Evolutionary conservation across 2,329 filamentous ascomycete genomes (phyloP).

Genomic region (Aspergillus fumigatiaffinis): DNA sequence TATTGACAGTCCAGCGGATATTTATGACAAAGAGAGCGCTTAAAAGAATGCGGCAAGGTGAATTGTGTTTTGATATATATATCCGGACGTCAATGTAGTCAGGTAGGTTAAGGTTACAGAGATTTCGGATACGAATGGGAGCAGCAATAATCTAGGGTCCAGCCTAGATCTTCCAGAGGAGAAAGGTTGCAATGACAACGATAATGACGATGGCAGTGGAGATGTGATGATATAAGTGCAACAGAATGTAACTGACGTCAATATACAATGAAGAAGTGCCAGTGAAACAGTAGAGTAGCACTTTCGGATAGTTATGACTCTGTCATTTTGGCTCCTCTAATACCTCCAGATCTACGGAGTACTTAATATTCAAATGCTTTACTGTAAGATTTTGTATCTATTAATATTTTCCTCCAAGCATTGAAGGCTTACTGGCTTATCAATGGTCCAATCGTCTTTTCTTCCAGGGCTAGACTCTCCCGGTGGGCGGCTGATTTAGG

Average conservation of each 20-base stretch:
- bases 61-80: background rate
- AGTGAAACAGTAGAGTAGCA: background rate
- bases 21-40: background rate
- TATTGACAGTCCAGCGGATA: background rate
- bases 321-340: background rate
- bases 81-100: background rate
- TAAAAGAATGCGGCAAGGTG: background rate
- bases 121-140: background rate
- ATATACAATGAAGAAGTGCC: background rate
- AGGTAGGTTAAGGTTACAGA: background rate
- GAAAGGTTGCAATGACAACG: background rate
- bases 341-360: background rate
- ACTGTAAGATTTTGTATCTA: background rate
- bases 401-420: background rate
- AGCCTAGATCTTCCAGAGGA: background rate
- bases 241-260: background rate
- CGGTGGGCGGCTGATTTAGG: background rate
- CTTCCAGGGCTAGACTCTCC: background rate
- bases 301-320: background rate
- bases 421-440: background rate
- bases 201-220: background rate
- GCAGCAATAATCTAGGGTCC: background rate
- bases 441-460: background rate
- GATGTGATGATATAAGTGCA: background rate
- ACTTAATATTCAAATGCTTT: background rate